Percentiles rank a stretch among this genome's conserved stretches.
Conservation (phyloP, 208 protist genomes). For the Acanthamoeba lenticulata region DNA sequence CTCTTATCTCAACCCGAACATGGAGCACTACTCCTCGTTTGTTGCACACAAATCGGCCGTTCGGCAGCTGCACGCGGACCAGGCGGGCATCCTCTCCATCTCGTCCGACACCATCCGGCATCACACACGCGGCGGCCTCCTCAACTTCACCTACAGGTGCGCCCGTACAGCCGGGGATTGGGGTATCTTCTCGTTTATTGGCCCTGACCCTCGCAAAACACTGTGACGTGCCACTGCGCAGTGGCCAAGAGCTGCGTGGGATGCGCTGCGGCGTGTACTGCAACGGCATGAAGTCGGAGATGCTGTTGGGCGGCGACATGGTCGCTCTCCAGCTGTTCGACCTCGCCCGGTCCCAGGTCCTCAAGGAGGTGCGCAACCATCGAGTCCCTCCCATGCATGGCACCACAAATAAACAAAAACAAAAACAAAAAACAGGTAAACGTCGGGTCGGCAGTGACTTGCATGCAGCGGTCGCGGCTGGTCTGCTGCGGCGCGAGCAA, state of each 20-base stretch:
- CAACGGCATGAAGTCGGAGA: not conserved
- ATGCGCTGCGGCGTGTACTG: conserved; percentile 32
- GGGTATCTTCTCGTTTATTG: not conserved
- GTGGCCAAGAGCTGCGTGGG: conserved; percentile 18
- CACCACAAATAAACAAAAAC: too few relatives aligned
- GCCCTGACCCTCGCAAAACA: not conserved
- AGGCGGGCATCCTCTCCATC: conserved; percentile 16
- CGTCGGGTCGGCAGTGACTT: conserved; percentile 6
- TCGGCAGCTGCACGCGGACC: conserved; percentile 21
- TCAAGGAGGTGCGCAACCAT: not conserved
- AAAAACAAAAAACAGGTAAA: not conserved
- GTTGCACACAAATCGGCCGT: conserved; percentile 15
- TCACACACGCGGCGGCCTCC: not conserved
- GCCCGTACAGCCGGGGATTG: not conserved
- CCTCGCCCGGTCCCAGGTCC: not conserved
- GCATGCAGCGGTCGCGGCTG: conserved; percentile 25
- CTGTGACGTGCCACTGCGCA: not conserved
- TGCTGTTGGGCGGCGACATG: conserved; percentile 37
- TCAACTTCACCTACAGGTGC: conserved; percentile 43
- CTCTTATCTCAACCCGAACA: not conserved
- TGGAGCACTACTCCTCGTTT: conserved; percentile 31
- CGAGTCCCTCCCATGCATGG: too few relatives aligned
- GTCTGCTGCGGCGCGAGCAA: conserved; percentile 23
- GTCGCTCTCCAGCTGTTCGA: not conserved
- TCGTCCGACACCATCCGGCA: conserved; percentile 28